Conservation (phyloP, 2,329 filamentous ascomycete genomes). For the Arachnopeziza araneosa region DNA sequence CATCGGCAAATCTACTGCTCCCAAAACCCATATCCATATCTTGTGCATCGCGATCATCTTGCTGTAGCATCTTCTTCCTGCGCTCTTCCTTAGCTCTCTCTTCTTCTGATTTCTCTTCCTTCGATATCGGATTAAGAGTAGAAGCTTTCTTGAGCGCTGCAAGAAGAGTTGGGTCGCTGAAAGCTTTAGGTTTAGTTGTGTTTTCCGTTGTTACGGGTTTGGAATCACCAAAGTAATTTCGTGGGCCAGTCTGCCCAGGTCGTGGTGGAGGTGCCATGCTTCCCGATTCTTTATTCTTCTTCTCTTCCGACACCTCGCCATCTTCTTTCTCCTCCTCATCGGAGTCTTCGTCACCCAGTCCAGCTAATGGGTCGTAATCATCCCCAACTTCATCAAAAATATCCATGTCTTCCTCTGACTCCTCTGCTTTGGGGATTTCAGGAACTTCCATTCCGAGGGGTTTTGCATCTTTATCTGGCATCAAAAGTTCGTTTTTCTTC, state of each 20-base stretch:
- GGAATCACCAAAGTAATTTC: constrained; percentile 59
- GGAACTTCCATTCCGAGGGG: constrained; percentile 63
- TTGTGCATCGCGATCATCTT: constrained; percentile 72
- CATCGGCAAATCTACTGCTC: constrained; percentile 78
- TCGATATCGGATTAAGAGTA: constrained; percentile 46
- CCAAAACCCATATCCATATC: constrained; percentile 96
- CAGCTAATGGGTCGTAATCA: constrained; percentile 63
- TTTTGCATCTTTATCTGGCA: constrained; percentile 50
- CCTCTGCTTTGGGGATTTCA: constrained; percentile 42
- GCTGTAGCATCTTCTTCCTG: constrained; percentile 67
- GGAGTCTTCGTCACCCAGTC: constrained; percentile 40
- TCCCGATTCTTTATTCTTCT: constrained; percentile 11
- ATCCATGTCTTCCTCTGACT: constrained; percentile 51
- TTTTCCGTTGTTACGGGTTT: constrained; percentile 37
- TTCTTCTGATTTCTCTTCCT: constrained; percentile 9
- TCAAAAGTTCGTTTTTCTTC: constrained; percentile 39
- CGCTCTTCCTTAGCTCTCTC: constrained; percentile 54
- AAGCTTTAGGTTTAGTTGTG: constrained; percentile 42
- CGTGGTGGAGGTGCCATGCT: constrained; percentile 44
- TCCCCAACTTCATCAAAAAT: constrained; percentile 63
- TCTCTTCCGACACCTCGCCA: neutral
- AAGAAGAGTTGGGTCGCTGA: constrained; percentile 71
- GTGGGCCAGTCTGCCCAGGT: constrained; percentile 33
- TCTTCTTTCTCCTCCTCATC: constrained; percentile 36
- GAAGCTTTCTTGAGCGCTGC: constrained; percentile 84